Percentiles rank a stretch among this genome's conserved stretches.
phyloP scores from a whole-genome alignment of 2,329 filamentous ascomycete species.

The Dactylellina drechsleri region DNA sequence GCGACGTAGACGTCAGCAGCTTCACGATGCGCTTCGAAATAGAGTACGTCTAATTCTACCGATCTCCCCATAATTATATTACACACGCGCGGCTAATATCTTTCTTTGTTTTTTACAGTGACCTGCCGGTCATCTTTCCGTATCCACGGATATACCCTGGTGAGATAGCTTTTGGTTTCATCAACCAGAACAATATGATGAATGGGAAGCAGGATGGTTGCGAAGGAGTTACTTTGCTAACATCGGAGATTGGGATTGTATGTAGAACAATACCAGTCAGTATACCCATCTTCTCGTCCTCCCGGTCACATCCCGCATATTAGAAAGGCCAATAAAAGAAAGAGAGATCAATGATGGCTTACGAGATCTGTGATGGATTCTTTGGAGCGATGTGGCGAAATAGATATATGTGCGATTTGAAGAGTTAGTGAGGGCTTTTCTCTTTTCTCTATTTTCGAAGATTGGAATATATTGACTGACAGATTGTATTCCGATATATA shows the following conservation, averaged over 20 bases:
- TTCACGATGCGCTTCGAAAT: constrained; percentile 58
- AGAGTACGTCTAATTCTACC: constrained; percentile 54
- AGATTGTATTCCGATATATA: constrained; percentile 51
- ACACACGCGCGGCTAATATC: constrained; percentile 4
- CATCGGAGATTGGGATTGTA: constrained; percentile 4
- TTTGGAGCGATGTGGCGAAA: constrained; percentile 51
- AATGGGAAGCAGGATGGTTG: constrained; percentile 7
- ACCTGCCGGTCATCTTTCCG: constrained; percentile 69
- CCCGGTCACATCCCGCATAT: background rate
- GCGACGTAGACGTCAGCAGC: background rate
- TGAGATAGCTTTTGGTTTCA: constrained; percentile 58
- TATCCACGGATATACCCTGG: constrained; percentile 71
- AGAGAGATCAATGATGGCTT: constrained; percentile 57
- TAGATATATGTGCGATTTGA: constrained; percentile 84
- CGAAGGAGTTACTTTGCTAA: constrained; percentile 48
- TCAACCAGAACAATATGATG: constrained; percentile 14
- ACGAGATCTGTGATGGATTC: constrained; percentile 8
- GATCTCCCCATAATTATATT: background rate
- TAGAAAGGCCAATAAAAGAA: background rate
- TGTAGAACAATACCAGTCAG: constrained; percentile 68
- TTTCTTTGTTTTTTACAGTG: constrained; percentile 61
- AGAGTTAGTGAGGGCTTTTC: constrained; percentile 64
- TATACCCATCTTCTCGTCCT: constrained; percentile 26
- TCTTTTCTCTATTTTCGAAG: background rate
- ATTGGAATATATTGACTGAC: constrained; percentile 3